Evolutionary conservation across 2,329 filamentous ascomycete genomes (phyloP).

Genomic region (Colletotrichum chrysophilum): DNA sequence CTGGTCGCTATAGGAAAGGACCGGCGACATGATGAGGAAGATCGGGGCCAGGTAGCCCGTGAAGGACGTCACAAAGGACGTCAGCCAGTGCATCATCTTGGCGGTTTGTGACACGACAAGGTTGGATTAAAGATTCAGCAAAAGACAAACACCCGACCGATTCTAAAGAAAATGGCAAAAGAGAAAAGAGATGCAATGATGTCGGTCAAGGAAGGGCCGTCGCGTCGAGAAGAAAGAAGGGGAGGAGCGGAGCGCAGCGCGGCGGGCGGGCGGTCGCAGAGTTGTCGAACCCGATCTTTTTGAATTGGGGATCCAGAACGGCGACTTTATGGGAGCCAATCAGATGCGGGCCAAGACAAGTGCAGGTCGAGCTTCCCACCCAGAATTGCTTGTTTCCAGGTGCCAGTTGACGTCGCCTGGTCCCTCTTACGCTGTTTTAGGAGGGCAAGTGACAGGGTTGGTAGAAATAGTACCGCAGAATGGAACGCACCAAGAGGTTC

Average conservation of each 20-base stretch:
- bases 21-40: constrained; percentile 67
- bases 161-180: background rate
- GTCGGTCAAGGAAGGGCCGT: background rate
- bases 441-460: background rate
- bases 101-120: background rate
- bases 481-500: background rate
- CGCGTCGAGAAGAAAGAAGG: constrained; percentile 18
- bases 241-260: constrained; percentile 13
- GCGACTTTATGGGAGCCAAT: constrained; percentile 7
- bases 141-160: background rate
- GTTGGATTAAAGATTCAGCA: background rate
- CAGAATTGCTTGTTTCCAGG: constrained; percentile 18
- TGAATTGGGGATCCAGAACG: constrained; percentile 1
- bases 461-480: background rate
- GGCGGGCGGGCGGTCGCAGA: constrained; percentile 8
- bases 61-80: constrained; percentile 42
- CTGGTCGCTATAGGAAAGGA: constrained; percentile 71
- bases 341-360: background rate
- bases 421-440: background rate
- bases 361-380: background rate
- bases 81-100: constrained; percentile 13
- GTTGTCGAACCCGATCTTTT: constrained; percentile 1
- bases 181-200: background rate
- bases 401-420: constrained; percentile 10
- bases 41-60: constrained; percentile 65